Conservation (phyloP, 441 rosid genomes). For the Codiaeum variegatum region DNA sequence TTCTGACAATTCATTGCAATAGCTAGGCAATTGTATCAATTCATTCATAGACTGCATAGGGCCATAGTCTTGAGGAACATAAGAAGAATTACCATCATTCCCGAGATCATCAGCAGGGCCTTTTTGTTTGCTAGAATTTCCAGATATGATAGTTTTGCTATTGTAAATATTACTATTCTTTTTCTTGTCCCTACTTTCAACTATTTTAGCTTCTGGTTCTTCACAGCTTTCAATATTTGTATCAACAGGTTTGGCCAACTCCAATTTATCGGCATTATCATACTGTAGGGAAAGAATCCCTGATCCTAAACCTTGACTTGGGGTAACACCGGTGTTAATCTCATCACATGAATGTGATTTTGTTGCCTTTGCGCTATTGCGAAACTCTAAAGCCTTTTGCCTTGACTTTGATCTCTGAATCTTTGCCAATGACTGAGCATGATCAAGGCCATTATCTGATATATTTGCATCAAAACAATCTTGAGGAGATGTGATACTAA, state of each 20-base stretch:
- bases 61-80: background rate
- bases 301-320: constrained; percentile 27
- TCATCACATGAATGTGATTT: constrained; percentile 31
- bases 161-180: background rate
- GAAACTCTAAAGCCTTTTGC: constrained; percentile 71
- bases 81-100: constrained; percentile 8
- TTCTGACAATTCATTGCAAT: background rate
- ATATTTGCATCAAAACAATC: constrained; percentile 34
- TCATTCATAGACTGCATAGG: background rate
- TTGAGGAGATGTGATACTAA: constrained; percentile 43
- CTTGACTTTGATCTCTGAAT: constrained; percentile 86
- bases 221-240: constrained; percentile 26
- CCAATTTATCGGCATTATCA: constrained; percentile 32
- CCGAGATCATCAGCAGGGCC: background rate
- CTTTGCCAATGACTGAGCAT: constrained; percentile 51
- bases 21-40: background rate
- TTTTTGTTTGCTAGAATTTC: constrained; percentile 4
- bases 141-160: background rate
- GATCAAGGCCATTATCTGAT: constrained; percentile 35
- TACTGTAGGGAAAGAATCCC: constrained; percentile 41
- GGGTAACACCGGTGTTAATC: constrained; percentile 27
- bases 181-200: constrained; percentile 1
- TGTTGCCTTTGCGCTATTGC: constrained; percentile 57
- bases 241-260: constrained; percentile 30
- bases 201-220: constrained; percentile 14